Percentiles rank a stretch among this genome's conserved stretches.
Conservation (phyloP, 2,329 filamentous ascomycete species). For the Epichloe gansuensis region DNA sequence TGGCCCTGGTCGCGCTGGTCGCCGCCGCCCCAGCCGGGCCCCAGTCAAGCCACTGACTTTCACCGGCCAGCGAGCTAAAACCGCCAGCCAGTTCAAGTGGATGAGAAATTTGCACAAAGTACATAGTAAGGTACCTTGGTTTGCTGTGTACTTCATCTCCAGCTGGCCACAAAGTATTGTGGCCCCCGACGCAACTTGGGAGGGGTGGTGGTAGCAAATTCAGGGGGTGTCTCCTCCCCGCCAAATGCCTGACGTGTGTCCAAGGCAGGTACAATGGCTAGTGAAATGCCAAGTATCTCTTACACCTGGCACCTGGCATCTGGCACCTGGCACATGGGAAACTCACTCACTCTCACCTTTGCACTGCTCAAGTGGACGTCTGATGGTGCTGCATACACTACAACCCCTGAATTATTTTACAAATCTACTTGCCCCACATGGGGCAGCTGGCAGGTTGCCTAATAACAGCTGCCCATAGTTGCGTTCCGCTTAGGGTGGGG, state of each 20-base stretch:
- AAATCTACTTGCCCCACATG: too few relatives aligned
- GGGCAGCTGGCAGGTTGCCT: too few relatives aligned
- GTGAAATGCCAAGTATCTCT: neutral
- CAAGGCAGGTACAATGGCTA: neutral
- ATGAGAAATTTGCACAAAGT: constrained; percentile 4
- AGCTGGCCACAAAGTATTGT: neutral
- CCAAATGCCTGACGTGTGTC: neutral
- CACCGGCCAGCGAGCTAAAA: constrained; percentile 1
- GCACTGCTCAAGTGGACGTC: too few relatives aligned
- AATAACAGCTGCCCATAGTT: too few relatives aligned
- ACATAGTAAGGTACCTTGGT: neutral
- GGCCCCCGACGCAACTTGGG: neutral
- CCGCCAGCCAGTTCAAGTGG: neutral
- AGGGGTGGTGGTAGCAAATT: neutral
- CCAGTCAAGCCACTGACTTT: constrained; percentile 5
- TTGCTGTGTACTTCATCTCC: constrained; percentile 1
- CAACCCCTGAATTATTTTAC: too few relatives aligned
- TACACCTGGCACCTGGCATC: neutral
- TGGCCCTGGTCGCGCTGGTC: neutral
- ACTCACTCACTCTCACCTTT: neutral
- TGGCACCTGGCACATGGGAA: neutral
- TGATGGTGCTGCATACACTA: too few relatives aligned
- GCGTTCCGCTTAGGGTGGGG: too few relatives aligned
- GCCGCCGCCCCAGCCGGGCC: constrained; percentile 4
- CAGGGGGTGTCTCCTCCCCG: neutral